Percentiles rank a stretch among this genome's conserved stretches.
Evolutionary conservation across 2,329 filamentous ascomycete genomes (phyloP).

Genomic region (Sarocladium kiliense): DNA sequence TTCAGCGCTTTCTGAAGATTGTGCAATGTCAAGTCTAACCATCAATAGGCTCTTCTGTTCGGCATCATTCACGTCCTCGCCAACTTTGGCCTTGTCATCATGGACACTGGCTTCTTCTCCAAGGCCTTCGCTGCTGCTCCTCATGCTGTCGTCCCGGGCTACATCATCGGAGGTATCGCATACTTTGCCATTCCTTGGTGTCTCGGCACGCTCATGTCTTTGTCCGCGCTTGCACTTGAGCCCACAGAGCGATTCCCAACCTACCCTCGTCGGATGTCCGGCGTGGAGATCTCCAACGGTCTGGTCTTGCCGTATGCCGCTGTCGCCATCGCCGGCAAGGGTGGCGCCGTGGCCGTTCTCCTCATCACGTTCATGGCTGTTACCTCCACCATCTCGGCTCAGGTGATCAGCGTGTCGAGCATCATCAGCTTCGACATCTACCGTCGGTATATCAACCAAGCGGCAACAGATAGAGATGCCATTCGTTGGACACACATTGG

Average conservation of each 20-base stretch:
- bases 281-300: constrained; percentile 59
- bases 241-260: constrained; percentile 46
- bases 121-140: constrained; percentile 45
- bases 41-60: constrained; percentile 39
- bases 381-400: constrained; percentile 50
- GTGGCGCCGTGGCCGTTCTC: constrained; percentile 63
- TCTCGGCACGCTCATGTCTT: constrained; percentile 45
- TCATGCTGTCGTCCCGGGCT: constrained; percentile 44
- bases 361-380: constrained; percentile 73
- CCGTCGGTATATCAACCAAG: constrained; percentile 40
- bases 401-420: constrained; percentile 47
- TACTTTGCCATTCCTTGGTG: constrained; percentile 52
- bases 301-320: constrained; percentile 67
- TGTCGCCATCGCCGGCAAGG: constrained; percentile 63
- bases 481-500: constrained; percentile 48
- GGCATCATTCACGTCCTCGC: constrained; percentile 42
- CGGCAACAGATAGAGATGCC: constrained; percentile 40
- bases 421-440: constrained; percentile 52
- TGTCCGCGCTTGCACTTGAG: constrained; percentile 42
- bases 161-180: constrained; percentile 46
- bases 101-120: constrained; percentile 49
- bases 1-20: accelerated
- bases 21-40: background rate
- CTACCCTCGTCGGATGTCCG: constrained; percentile 49
- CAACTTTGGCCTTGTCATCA: constrained; percentile 47